Evolutionary conservation across 2,329 filamentous ascomycete species (phyloP).

Genomic region (Lecanoromycetidae sp.): DNA sequence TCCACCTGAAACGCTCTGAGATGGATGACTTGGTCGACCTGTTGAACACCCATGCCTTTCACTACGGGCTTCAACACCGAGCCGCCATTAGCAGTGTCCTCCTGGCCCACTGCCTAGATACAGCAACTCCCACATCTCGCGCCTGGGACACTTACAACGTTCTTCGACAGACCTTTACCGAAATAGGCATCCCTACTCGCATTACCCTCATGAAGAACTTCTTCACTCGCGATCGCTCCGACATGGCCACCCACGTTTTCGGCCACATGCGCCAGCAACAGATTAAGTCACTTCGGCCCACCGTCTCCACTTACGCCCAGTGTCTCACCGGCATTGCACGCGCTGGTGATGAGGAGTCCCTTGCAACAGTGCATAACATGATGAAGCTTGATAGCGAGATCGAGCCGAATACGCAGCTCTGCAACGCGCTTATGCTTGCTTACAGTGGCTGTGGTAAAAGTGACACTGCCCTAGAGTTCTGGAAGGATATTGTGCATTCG

Average conservation of each 20-base stretch:
- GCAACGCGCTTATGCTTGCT: conserved; percentile 78
- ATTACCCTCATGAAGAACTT: conserved; percentile 69
- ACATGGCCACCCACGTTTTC: conserved; percentile 79
- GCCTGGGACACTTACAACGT: conserved; percentile 51
- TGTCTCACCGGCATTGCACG: conserved; percentile 65
- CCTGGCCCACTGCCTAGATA: conserved; percentile 54
- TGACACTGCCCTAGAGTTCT: conserved; percentile 60
- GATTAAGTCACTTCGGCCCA: conserved; percentile 52
- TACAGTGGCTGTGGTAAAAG: conserved; percentile 60
- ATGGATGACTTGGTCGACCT: conserved; percentile 69
- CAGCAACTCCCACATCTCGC: conserved; percentile 47
- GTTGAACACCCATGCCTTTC: conserved; percentile 60
- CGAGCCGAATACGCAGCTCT: conserved; percentile 60
- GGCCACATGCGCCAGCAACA: conserved; percentile 81
- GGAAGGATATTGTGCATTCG: conserved; percentile 70
- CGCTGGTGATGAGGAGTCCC: conserved; percentile 44
- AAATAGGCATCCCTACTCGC: conserved; percentile 52
- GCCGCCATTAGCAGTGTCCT: conserved; percentile 54
- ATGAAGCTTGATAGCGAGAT: conserved; percentile 82
- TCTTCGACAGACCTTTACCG: conserved; percentile 47
- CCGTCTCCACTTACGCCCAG: conserved; percentile 59
- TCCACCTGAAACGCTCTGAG: conserved; percentile 66
- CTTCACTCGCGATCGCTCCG: conserved; percentile 61
- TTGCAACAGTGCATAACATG: conserved; percentile 79
- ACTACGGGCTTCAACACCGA: conserved; percentile 59